Percentiles rank a stretch among this genome's conserved stretches.
These are phyloP conservation scores for Globisporangium cylindrosporum DNA, from an alignment of 352 stramenopile species.

Conservation along the genomic window DNA sequence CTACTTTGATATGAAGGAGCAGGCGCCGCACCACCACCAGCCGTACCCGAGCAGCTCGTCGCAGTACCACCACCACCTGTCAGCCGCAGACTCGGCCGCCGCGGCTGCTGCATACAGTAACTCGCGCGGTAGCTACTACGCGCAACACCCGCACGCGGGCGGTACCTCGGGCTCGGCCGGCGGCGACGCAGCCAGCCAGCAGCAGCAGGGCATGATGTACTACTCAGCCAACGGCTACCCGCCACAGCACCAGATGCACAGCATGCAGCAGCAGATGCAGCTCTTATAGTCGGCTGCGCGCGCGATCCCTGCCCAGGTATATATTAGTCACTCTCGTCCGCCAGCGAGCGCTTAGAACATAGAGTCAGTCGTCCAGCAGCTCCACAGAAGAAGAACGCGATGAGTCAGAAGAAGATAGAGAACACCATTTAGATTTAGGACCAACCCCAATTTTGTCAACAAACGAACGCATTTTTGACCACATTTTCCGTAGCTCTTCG, in stretches of 20 bases:
- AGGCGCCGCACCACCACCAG: slow-evolving; percentile 36
- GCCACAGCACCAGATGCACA: slow-evolving; percentile 72
- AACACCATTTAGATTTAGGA: neutral
- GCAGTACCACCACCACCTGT: slow-evolving; percentile 71
- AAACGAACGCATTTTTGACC: slow-evolving; percentile 8
- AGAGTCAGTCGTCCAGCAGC: slow-evolving; percentile 5
- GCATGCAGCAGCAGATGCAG: slow-evolving; percentile 67
- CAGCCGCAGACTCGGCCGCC: slow-evolving; percentile 50
- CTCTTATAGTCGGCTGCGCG: slow-evolving; percentile 45
- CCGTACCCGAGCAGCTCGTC: slow-evolving; percentile 40
- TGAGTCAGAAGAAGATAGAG: slow-evolving; percentile 5
- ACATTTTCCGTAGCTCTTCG: neutral
- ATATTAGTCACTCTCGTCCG: slow-evolving; percentile 14
- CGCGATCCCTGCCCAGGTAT: slow-evolving; percentile 19
- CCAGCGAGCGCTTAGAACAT: slow-evolving; percentile 12
- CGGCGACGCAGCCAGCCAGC: slow-evolving; percentile 26
- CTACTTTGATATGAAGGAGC: slow-evolving; percentile 80
- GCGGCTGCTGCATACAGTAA: slow-evolving; percentile 50
- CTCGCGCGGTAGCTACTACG: slow-evolving; percentile 49
- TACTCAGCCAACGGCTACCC: slow-evolving; percentile 58
- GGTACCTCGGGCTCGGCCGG: slow-evolving; percentile 17
- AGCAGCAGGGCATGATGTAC: slow-evolving; percentile 56
- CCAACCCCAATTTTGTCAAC: slow-evolving; percentile 5
- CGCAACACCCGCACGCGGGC: slow-evolving; percentile 44
- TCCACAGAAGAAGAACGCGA: neutral